Base-by-base conservation (phyloP, 2,329 filamentous ascomycete species). In the Penicillium fuscoglaucum region DNA sequence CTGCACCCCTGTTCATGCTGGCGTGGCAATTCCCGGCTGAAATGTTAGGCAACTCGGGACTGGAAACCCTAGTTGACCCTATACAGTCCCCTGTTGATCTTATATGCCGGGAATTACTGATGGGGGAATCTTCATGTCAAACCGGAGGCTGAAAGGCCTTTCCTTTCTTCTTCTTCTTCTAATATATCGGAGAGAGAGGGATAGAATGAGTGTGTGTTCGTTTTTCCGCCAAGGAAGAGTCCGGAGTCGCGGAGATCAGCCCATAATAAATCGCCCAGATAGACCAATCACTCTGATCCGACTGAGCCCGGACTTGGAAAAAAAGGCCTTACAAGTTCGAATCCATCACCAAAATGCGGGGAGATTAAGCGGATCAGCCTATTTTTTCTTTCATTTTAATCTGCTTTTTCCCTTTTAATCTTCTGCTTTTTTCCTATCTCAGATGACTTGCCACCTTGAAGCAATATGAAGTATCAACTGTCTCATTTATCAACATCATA, bases 281-380 rank as follows among this genome's bases (percentile, higher is more conserved):
- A 7, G 19, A 52, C 39, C 37, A 57, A 52, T 52, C 49, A 53
- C 21, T 40, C 0, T 21, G 6, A 41, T 21, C 35, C 29, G 19
- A 44, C 4, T 21, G 15, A 46, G 40, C 47, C 40, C 15, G 21
- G 8, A 26, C 40, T 15, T 13, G 46, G n/a, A 28, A 28, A 21
- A 52, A 21, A 13, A 37, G 4, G 31, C 31, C 48, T 17, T 15
- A 5, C n/a, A 46, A 12, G 43, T 19, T 29, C 24, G 15, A 39
- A 41, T 44, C 37, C 28, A 52, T 50, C 53, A 31, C 52, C 12
- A 33, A 61, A 66, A 66, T 66, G 65, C 65, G 65, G 65, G 64
- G 64, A 58, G 41, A 58, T 58, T 57, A 66, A 48, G 47, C 57
- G 52, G 58, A 64, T 60, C 57, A 60, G 57, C 53, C 59, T 59